Conservation (phyloP, 2,329 filamentous ascomycete genomes). For the Camptophora hylomeconis region DNA sequence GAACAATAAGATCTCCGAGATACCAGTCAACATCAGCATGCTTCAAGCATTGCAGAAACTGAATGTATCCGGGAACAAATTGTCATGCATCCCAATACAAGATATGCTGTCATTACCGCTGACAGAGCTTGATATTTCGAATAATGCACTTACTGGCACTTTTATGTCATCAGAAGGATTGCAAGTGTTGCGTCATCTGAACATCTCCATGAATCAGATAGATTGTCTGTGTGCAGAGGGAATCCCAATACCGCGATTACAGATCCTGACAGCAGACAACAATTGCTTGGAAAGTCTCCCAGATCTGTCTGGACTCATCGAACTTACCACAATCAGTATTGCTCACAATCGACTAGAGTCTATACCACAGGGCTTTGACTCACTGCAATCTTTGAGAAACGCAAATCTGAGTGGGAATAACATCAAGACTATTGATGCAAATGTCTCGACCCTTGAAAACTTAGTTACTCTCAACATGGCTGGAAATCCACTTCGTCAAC, state of each 20-base stretch:
- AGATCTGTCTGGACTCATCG: slow-evolving; percentile 59
- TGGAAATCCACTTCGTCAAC: slow-evolving; percentile 83
- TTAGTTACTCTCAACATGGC: slow-evolving; percentile 63
- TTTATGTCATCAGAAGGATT: slow-evolving; percentile 31
- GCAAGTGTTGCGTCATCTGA: slow-evolving; percentile 65
- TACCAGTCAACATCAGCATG: slow-evolving; percentile 50
- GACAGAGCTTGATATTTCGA: slow-evolving; percentile 57
- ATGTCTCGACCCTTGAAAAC: slow-evolving; percentile 65
- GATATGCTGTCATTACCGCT: slow-evolving; percentile 8
- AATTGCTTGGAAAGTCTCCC: slow-evolving; percentile 68
- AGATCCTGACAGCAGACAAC: slow-evolving; percentile 62
- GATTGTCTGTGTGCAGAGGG: slow-evolving; percentile 36
- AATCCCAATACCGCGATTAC: slow-evolving; percentile 57
- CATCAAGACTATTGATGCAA: slow-evolving; percentile 60
- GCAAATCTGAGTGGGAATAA: slow-evolving; percentile 81
- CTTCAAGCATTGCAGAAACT: slow-evolving; percentile 59
- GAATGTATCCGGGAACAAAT: slow-evolving; percentile 64
- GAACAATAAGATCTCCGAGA: slow-evolving; percentile 58
- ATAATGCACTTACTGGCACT: slow-evolving; percentile 52
- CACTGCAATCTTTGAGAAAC: slow-evolving; percentile 54
- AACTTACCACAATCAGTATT: slow-evolving; percentile 51
- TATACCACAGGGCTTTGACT: slow-evolving; percentile 64
- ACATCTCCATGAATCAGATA: slow-evolving; percentile 66
- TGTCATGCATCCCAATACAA: slow-evolving; percentile 50
- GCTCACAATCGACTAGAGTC: slow-evolving; percentile 69